Percentiles rank a stretch among this genome's conserved stretches.
Evolutionary conservation across 768 basidiomycete species (phyloP).

Genomic region (Dictyophora rubrovolvata): DNA sequence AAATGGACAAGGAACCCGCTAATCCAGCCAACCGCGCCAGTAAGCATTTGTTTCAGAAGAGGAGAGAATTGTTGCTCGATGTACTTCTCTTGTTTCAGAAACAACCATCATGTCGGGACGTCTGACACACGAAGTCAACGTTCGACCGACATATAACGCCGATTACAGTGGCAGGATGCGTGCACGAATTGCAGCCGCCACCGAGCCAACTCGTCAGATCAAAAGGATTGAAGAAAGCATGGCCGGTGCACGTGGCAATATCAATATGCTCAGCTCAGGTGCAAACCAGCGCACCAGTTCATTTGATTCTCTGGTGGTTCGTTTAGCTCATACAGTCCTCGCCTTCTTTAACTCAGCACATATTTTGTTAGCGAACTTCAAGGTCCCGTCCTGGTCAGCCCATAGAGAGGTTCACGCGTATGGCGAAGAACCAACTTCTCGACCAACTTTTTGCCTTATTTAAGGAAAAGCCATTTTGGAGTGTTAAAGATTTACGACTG

Average conservation of each 20-base stretch:
- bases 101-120: conserved; percentile 46
- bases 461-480: conserved; percentile 72
- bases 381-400: conserved; percentile 47
- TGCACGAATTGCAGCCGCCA: conserved; percentile 54
- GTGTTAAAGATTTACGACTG: conserved; percentile 64
- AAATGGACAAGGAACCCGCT: conserved; percentile 59
- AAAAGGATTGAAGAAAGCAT: conserved; percentile 65
- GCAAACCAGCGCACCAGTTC: conserved; percentile 20
- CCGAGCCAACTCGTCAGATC: conserved; percentile 56
- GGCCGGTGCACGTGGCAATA: conserved; percentile 57
- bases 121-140: conserved; percentile 71
- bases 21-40: conserved; percentile 27
- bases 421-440: conserved; percentile 80
- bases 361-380: conserved; percentile 10
- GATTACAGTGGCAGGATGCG: conserved; percentile 65
- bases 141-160: conserved; percentile 58
- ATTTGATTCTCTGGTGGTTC: conserved; percentile 59
- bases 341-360: neutral
- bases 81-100: conserved; percentile 3
- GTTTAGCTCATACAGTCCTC: conserved; percentile 19
- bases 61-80: neutral
- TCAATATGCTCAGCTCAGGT: conserved; percentile 60
- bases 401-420: conserved; percentile 85
- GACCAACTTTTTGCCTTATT: conserved; percentile 76
- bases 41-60: conserved; percentile 2